Percentiles rank a stretch among this genome's conserved stretches.
These are phyloP conservation scores for Lecanicillium sp. DNA, from an alignment of 2,329 filamentous ascomycete species.

Conservation along the genomic window DNA sequence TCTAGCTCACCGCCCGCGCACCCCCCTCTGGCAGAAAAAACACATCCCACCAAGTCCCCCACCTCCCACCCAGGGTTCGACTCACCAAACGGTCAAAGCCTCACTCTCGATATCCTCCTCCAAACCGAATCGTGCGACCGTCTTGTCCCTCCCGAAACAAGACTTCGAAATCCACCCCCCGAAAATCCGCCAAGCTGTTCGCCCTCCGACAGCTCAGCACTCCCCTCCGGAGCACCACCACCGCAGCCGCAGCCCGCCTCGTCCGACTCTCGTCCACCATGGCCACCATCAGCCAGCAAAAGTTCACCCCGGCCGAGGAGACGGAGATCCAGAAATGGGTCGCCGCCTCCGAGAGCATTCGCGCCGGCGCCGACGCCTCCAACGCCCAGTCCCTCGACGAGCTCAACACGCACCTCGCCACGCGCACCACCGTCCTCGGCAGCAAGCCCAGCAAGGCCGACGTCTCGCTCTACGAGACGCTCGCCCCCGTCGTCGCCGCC, in stretches of 20 bases:
- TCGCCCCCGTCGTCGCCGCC: constrained; percentile 67
- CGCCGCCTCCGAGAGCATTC: constrained; percentile 65
- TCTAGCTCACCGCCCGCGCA: constrained; percentile 9
- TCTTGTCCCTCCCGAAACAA: neutral
- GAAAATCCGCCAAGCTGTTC: constrained; percentile 36
- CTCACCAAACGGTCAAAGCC: neutral
- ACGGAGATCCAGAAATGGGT: constrained; percentile 88
- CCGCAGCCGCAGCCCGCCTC: constrained; percentile 5
- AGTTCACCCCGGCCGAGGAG: constrained; percentile 74
- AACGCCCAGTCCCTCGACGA: constrained; percentile 61
- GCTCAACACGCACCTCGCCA: constrained; percentile 81
- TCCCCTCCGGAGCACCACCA: constrained; percentile 27
- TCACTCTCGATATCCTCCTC: neutral
- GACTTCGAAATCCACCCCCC: neutral
- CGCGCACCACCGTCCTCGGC: constrained; percentile 83
- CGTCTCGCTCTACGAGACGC: constrained; percentile 71
- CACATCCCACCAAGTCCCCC: constrained; percentile 11
- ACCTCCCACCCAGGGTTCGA: constrained; percentile 4
- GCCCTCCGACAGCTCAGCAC: constrained; percentile 34
- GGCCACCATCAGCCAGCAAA: constrained; percentile 58
- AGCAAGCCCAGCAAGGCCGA: constrained; percentile 86
- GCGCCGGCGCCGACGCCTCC: constrained; percentile 46
- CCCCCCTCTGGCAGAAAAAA: constrained; percentile 14
- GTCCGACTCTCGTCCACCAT: constrained; percentile 45
- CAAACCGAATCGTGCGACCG: neutral